Percentiles rank a stretch among this genome's conserved stretches.
These are phyloP conservation scores for Pythium graminicola DNA, from an alignment of 352 stramenopile genomes.

Conservation along the genomic window DNA sequence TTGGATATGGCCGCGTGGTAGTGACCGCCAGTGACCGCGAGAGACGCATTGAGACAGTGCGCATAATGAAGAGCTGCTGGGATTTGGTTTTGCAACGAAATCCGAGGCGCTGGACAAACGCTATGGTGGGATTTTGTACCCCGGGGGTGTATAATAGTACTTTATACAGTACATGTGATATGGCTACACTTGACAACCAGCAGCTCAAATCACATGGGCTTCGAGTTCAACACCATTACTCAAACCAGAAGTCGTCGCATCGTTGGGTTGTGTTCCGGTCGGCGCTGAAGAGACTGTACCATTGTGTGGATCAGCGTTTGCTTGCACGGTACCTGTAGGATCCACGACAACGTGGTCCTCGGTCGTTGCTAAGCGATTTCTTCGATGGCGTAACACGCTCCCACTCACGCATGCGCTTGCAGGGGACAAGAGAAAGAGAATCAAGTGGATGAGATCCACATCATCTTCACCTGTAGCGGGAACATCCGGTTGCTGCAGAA, in stretches of 20 bases:
- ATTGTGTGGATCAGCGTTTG: too few species aligned
- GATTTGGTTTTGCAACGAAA: too few species aligned
- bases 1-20: not conserved
- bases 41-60: not conserved
- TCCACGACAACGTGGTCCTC: too few species aligned
- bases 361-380: too few species aligned
- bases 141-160: slow-evolving; percentile 2
- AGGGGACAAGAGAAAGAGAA: slow-evolving; percentile 58
- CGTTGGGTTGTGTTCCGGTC: not conserved
- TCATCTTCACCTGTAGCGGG: not conserved
- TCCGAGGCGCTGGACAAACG: slow-evolving; percentile 6
- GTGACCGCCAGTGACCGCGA: not conserved
- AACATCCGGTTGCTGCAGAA: slow-evolving; percentile 23
- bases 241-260: not conserved
- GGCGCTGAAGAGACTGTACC: too few species aligned
- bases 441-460: slow-evolving; percentile 38
- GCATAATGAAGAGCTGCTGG: not conserved
- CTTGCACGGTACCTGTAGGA: too few species aligned
- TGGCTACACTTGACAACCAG: slow-evolving; percentile 7
- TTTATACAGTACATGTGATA: slow-evolving; percentile 5
- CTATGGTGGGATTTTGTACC: slow-evolving; percentile 3
- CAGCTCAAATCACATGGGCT: slow-evolving; percentile 6
- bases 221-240: not conserved
- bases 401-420: slow-evolving; percentile 42
- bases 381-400: slow-evolving; percentile 32